These are phyloP conservation scores for Daldinia grandis DNA, from an alignment of 495 filamentous ascomycete genomes.

Conservation along the genomic window DNA sequence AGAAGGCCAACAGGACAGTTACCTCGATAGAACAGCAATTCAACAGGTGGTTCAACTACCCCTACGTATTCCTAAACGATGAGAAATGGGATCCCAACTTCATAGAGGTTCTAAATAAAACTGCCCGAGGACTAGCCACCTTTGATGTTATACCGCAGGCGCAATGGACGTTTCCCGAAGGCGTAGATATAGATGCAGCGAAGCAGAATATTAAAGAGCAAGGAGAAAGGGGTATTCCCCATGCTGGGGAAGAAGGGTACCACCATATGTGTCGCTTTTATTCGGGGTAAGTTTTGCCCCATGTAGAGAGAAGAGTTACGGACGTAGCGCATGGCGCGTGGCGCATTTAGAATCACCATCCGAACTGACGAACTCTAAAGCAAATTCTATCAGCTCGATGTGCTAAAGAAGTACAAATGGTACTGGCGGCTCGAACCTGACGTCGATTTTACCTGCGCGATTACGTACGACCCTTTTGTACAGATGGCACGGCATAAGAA, in stretches of 20 bases:
- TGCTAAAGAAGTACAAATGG: conserved; percentile 48
- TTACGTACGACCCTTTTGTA: conserved; percentile 56
- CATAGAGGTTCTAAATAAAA: conserved; percentile 80
- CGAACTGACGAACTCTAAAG: conserved; percentile 44
- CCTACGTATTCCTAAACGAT: conserved; percentile 95
- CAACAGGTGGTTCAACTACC: conserved; percentile 97
- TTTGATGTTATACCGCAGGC: conserved; percentile 76
- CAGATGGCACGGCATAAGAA: conserved; percentile 56
- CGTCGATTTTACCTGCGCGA: conserved; percentile 54
- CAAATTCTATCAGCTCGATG: conserved; percentile 62
- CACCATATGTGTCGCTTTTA: conserved; percentile 99
- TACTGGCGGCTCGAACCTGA: conserved; percentile 56
- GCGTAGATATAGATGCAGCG: conserved; percentile 81
- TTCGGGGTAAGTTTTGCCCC: conserved; percentile 72
- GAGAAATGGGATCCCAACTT: conserved; percentile 84
- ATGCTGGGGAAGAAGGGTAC: conserved; percentile 96
- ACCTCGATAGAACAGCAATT: conserved; percentile 95
- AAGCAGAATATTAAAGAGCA: conserved; percentile 86
- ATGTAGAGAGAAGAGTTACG: neutral
- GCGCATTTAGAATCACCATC: neutral
- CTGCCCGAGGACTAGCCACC: conserved; percentile 82
- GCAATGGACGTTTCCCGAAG: conserved; percentile 92
- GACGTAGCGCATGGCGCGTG: conserved; percentile 1
- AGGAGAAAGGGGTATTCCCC: conserved; percentile 87
- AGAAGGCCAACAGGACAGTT: conserved; percentile 84